Evolutionary conservation across 768 basidiomycete genomes (phyloP).

Genomic region (Cystobasidium ongulense): DNA sequence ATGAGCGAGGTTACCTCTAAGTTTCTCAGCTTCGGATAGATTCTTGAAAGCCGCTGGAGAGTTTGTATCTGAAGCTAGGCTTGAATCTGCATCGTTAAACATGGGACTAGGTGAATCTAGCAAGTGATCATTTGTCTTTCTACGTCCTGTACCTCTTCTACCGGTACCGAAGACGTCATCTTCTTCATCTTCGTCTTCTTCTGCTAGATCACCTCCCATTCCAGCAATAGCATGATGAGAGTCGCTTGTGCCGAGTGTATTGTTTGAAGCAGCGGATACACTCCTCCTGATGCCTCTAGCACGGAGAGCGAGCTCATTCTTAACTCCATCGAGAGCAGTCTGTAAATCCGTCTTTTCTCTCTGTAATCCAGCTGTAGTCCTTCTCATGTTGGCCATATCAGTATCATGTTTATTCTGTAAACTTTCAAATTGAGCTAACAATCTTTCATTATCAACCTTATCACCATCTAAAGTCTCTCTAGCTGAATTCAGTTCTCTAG

Average conservation of each 20-base stretch:
- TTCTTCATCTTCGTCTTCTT: slow-evolving; percentile 42
- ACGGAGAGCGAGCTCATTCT: slow-evolving; percentile 60
- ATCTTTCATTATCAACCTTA: slow-evolving; percentile 75
- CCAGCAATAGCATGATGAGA: not conserved
- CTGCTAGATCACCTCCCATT: not conserved
- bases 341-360: slow-evolving; percentile 90
- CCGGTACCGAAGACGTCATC: slow-evolving; percentile 47
- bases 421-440: slow-evolving; percentile 58
- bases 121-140: slow-evolving; percentile 41
- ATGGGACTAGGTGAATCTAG: slow-evolving; percentile 5
- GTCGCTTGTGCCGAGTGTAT: slow-evolving; percentile 33
- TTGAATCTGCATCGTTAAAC: slow-evolving; percentile 20
- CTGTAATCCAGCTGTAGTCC: slow-evolving; percentile 73
- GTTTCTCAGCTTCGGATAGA: slow-evolving; percentile 65
- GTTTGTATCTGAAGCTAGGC: slow-evolving; percentile 31
- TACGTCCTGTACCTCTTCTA: slow-evolving; percentile 32
- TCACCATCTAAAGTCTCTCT: slow-evolving; percentile 71
- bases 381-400: slow-evolving; percentile 81
- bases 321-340: slow-evolving; percentile 64
- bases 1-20: slow-evolving; percentile 73
- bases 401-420: slow-evolving; percentile 87
- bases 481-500: slow-evolving; percentile 61
- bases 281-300: slow-evolving; percentile 51
- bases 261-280: slow-evolving; percentile 22
- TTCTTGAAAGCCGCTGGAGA: slow-evolving; percentile 47